Conservation (phyloP, 805 yeast genomes). For the Tetrapisispora namnaoensis region DNA sequence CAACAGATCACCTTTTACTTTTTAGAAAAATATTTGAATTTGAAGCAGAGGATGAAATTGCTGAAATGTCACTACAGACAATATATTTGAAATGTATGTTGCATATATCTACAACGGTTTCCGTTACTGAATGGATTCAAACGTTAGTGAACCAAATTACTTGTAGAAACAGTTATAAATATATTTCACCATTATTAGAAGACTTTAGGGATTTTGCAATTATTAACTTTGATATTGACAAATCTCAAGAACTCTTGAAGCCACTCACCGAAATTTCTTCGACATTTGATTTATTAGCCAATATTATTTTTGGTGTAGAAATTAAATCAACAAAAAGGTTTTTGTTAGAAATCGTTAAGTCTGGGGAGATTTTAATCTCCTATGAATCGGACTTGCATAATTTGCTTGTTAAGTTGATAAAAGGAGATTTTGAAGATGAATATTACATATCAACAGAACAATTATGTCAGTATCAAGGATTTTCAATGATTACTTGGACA, state of each 20-base stretch:
- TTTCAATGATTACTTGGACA: constrained; percentile 22
- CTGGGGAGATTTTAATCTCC: constrained; percentile 7
- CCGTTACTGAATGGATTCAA: constrained; percentile 22
- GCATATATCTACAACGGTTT: constrained; percentile 27
- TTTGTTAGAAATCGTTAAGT: constrained; percentile 23
- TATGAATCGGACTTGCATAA: background rate
- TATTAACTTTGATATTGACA: constrained; percentile 27
- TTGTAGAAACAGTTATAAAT: constrained; percentile 17
- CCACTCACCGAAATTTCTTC: constrained; percentile 4
- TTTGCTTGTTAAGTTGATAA: background rate
- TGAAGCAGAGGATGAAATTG: constrained; percentile 43
- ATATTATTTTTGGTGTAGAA: constrained; percentile 16
- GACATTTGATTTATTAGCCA: constrained; percentile 18
- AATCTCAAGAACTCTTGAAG: background rate
- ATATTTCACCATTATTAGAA: constrained; percentile 28
- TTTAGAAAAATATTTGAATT: constrained; percentile 31
- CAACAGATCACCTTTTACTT: constrained; percentile 18
- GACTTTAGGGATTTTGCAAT: constrained; percentile 33
- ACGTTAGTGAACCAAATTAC: constrained; percentile 33
- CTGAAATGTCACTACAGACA: constrained; percentile 42
- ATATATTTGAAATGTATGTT: constrained; percentile 39
- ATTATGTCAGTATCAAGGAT: constrained; percentile 11
- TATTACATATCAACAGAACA: background rate
- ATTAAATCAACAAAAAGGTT: constrained; percentile 11
- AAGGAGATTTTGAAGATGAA: background rate